Evolutionary conservation across 208 protist species (phyloP), one percentile per base, ranked within the genome.

Genomic region (Angomonas deanei): DNA sequence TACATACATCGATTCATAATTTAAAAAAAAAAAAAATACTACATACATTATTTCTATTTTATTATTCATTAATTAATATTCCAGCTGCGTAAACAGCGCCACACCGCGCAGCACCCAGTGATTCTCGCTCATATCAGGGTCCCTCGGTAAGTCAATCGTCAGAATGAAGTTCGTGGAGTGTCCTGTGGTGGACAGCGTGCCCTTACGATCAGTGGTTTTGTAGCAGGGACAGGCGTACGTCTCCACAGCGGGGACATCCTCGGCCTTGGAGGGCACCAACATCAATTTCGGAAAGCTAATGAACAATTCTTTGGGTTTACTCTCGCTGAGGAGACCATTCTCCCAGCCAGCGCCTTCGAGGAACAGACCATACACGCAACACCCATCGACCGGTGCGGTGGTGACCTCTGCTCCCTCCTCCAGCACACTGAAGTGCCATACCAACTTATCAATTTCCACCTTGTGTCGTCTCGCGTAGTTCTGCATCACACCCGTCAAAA

Each of bases 161-260:
- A 99, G 78, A 59, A 99, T 97, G 66, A 98, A 99, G 69, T 99
- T 99, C 56, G 97, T 99, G 26, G 92, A 98, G 72, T 98, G 97
- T 21, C 97, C 97, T 1, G 97, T 99, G 17, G 97, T 99, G 32
- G 96, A 97, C 10, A 99, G 82, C 8, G 94, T 86, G 59, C 97
- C 97, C 11, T 83, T 68, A 38, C 97, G 81, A 36, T 96, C 92
- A 0, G 87, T 93, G 0, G 94, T 98, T 75, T 97, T 97, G 88
- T 98, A 99, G 70, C 96, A 84, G 1, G 97, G 97, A 72, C 94
- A 98, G 24, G 61, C 38, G 77, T 98, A 99, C 15, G 84, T 63
- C 0, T 78, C 75, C 1, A 53, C 53, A 21, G 77, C 64, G 11
- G 58, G 59, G 21, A 94, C 73, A 13, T 86, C 78, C 56, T 91